phyloP scores from a whole-genome alignment of 768 basidiomycete species.

The Psilocybe subaeruginosa region DNA sequence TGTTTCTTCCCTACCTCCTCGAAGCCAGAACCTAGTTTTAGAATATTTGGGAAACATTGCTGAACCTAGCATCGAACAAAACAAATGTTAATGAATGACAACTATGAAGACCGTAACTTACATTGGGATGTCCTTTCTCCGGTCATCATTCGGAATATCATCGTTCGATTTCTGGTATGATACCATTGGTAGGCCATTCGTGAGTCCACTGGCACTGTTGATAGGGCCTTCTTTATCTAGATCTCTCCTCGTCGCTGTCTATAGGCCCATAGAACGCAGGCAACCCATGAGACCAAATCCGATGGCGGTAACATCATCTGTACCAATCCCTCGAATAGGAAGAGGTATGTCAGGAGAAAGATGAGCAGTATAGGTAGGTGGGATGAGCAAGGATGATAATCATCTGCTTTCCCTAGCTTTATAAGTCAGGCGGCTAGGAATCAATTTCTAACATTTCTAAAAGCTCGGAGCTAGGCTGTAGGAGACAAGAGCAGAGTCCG shows the following conservation, averaged over 20 bases:
- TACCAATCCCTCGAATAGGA: constrained; percentile 40
- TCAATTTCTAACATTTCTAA: too few species aligned
- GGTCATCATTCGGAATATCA: constrained; percentile 42
- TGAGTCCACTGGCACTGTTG: constrained; percentile 21
- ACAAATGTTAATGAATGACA: too few species aligned
- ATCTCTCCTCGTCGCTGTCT: constrained; percentile 54
- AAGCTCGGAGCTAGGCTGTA: too few species aligned
- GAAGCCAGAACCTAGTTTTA: too few species aligned
- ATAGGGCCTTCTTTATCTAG: constrained; percentile 31
- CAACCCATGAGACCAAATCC: constrained; percentile 62
- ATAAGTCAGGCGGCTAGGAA: too few species aligned
- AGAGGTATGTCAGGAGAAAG: constrained; percentile 30
- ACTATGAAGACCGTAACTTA: constrained; percentile 8
- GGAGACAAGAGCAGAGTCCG: too few species aligned
- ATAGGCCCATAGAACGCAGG: constrained; percentile 43
- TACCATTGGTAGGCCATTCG: constrained; percentile 48
- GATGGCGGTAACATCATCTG: constrained; percentile 45
- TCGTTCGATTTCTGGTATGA: constrained; percentile 35
- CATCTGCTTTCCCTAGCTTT: constrained; percentile 14
- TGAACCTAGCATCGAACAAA: too few species aligned
- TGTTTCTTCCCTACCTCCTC: too few species aligned
- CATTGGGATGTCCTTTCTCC: constrained; percentile 37
- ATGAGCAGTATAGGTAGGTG: too few species aligned
- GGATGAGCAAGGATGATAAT: background rate
- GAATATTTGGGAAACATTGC: too few species aligned